Evolutionary conservation across 768 basidiomycete species (phyloP), one percentile per base, ranked within the genome.

Genomic region (Neoboletus subvelutipes): DNA sequence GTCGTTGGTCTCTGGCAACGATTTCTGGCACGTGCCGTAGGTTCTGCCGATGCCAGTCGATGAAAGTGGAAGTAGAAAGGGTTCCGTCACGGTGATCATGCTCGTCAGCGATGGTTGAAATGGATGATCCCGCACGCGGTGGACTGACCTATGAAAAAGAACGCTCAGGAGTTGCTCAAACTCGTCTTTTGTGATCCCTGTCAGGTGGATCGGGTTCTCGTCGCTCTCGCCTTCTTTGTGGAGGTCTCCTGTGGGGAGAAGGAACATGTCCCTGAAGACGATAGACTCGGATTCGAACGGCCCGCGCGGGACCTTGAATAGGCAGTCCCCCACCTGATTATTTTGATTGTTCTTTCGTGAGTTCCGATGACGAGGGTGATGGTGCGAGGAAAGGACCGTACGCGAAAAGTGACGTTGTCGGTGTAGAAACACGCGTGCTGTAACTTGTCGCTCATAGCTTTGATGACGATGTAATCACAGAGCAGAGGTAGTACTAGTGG

Each of bases 291-390:
- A 26, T 39, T 63, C 61, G 20, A 68, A 59, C 0, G 60, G 57
- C 4, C 29, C 26, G 3, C 66, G 57, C 5, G 67, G 64, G 2
- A 68, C 36, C 41, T 52, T 60, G 43, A 70, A 68, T 18, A 69
- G 45, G 26, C 34, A 40, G 40, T 56, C 55, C 28, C 68, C 67
- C 5, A 68, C 67, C 66, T 68, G 13, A 20, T 4, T 15, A 5
- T 28, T 34, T 28, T n/a, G 12, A 45, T 45, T 2, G 11, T 2
- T 5, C 9, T 4, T n/a, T 36, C 8, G 18, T 45, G 10, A 47
- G 18, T 28, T 10, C 4, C 5, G 4, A 13, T 54, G 20, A 10
- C 10, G 20, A 46, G 11, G 26, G 17, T 28, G 11, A 2, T 11
- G 17, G 8, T 37, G 7, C 15, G 17, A 18, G 20, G 10, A 29